These are phyloP conservation scores for Discostella stelligera DNA, from an alignment of 352 stramenopile genomes.

Conservation along the genomic window DNA sequence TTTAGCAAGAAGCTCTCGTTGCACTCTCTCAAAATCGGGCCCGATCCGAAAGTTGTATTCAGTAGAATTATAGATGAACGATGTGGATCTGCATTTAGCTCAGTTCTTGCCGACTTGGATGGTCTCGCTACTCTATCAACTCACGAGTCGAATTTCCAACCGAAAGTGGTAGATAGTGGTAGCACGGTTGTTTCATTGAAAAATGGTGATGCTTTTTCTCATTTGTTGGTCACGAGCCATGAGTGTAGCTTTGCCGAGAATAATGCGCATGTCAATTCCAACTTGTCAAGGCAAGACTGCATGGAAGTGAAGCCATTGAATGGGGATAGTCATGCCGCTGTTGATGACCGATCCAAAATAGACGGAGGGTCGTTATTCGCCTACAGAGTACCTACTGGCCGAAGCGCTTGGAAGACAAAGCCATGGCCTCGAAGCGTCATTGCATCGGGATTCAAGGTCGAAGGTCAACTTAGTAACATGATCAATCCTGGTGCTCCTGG, in stretches of 20 bases:
- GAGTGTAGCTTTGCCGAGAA: slow-evolving; percentile 75
- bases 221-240: slow-evolving; percentile 84
- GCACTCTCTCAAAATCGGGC: slow-evolving; percentile 72
- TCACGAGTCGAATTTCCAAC: slow-evolving; percentile 2
- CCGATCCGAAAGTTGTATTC: slow-evolving; percentile 59
- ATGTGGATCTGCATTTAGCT: slow-evolving; percentile 82
- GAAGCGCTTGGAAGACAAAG: slow-evolving; percentile 66
- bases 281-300: not conserved
- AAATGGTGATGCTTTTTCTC: slow-evolving; percentile 67
- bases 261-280: not conserved
- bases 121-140: slow-evolving; percentile 11
- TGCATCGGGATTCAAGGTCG: slow-evolving; percentile 82
- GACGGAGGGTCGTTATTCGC: slow-evolving; percentile 81
- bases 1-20: slow-evolving; percentile 80
- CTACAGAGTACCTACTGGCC: slow-evolving; percentile 72
- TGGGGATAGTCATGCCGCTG: not conserved
- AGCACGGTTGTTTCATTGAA: slow-evolving; percentile 61
- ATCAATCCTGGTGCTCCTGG: slow-evolving; percentile 85
- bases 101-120: slow-evolving; percentile 79
- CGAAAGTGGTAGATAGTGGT: slow-evolving; percentile 63
- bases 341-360: slow-evolving; percentile 32
- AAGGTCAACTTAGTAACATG: slow-evolving; percentile 74
- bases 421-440: slow-evolving; percentile 78
- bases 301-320: slow-evolving; percentile 12
- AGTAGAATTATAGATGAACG: slow-evolving; percentile 76